Evolutionary conservation across 495 filamentous ascomycete genomes (phyloP).

Genomic region (Articulospora tetracladia): DNA sequence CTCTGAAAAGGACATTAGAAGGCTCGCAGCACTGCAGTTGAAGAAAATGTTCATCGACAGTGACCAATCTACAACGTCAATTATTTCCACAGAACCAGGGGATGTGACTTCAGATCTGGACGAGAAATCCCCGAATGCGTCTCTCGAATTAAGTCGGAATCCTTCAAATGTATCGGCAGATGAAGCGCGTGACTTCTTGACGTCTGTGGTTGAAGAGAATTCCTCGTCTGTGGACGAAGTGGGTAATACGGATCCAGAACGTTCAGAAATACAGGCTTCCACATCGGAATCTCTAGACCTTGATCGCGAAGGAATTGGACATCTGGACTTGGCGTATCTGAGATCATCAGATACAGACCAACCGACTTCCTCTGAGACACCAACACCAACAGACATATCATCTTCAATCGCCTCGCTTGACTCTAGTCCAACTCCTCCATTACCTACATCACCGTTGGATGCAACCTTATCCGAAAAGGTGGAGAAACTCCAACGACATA

Average conservation of each 20-base stretch:
- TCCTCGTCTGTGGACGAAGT: background rate
- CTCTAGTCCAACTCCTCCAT: conserved; percentile 3
- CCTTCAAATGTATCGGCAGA: conserved; percentile 53
- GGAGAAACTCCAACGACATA: conserved; percentile 38
- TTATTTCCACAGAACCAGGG: conserved; percentile 60
- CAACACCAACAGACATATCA: conserved; percentile 13
- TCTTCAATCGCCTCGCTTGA: conserved; percentile 5
- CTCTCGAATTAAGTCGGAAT: conserved; percentile 33
- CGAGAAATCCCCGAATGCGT: conserved; percentile 38
- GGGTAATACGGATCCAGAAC: background rate
- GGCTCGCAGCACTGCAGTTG: conserved; percentile 85
- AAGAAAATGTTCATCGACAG: conserved; percentile 91
- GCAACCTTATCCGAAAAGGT: conserved; percentile 43
- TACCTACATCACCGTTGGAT: conserved; percentile 22
- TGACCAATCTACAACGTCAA: conserved; percentile 68
- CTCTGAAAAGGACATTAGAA: conserved; percentile 94
- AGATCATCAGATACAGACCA: conserved; percentile 26
- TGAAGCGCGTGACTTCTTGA: conserved; percentile 63
- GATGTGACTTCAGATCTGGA: conserved; percentile 37
- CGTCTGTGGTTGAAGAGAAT: conserved; percentile 67
- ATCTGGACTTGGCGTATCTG: conserved; percentile 69
- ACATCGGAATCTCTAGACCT: conserved; percentile 2
- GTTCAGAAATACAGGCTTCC: background rate
- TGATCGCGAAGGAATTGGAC: conserved; percentile 51
- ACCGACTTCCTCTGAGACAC: background rate